phyloP scores from a whole-genome alignment of 768 basidiomycete genomes.

The Gautieria morchelliformis region DNA sequence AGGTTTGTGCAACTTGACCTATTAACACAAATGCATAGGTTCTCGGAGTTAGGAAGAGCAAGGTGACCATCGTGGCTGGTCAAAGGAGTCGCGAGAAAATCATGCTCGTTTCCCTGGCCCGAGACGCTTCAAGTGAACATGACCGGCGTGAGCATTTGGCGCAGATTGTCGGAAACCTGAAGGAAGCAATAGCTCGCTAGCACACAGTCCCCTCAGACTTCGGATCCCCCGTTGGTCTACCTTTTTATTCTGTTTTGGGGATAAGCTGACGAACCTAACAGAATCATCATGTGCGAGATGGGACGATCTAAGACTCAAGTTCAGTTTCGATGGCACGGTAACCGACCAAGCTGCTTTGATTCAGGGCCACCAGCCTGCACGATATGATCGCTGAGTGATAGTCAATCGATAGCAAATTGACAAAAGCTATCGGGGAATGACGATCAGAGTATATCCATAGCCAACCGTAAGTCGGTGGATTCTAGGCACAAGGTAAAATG shows the following conservation, averaged over 20 bases:
- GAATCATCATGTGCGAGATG: not conserved
- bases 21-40: not conserved
- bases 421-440: too few relatives aligned
- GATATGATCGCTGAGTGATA: too few relatives aligned
- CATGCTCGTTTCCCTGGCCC: not conserved
- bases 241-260: too few relatives aligned
- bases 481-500: too few relatives aligned
- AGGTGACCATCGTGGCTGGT: not conserved
- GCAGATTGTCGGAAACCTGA: not conserved
- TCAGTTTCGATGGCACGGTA: too few relatives aligned
- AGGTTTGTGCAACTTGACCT: not conserved
- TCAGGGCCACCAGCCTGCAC: too few relatives aligned
- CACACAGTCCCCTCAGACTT: not conserved
- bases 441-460: too few relatives aligned
- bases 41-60: not conserved
- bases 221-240: too few relatives aligned
- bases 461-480: too few relatives aligned
- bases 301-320: not conserved
- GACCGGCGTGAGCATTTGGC: not conserved
- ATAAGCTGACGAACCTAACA: not conserved
- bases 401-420: too few relatives aligned
- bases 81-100: slow-evolving; percentile 1
- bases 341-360: too few relatives aligned
- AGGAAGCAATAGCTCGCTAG: not conserved
- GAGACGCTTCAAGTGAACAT: not conserved